Evolutionary conservation across 2,329 filamentous ascomycete genomes (phyloP).

Genomic region (Curvularia hawaiiensis): DNA sequence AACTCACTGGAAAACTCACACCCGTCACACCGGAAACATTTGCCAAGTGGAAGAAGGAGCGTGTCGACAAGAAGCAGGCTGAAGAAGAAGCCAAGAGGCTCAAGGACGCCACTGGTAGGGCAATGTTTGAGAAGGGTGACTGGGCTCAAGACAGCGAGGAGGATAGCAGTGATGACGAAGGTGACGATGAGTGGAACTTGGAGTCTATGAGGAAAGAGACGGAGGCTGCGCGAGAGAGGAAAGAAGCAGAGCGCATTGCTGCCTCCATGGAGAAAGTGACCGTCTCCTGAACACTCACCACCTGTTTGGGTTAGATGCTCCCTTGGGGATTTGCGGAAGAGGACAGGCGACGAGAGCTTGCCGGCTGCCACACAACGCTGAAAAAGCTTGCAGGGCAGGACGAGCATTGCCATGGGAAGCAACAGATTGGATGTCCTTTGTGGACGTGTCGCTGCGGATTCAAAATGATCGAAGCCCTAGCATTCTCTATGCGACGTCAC

Average conservation of each 20-base stretch:
- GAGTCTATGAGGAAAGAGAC: constrained; percentile 85
- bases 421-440: constrained; percentile 4
- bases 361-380: constrained; percentile 37
- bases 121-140: constrained; percentile 95
- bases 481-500: neutral
- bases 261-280: constrained; percentile 26
- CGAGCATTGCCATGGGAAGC: constrained; percentile 4
- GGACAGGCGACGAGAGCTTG: constrained; percentile 12
- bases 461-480: neutral
- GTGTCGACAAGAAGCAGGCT: constrained; percentile 92
- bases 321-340: neutral
- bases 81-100: constrained; percentile 88
- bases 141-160: constrained; percentile 73
- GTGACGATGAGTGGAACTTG: constrained; percentile 74
- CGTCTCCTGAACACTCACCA: constrained; percentile 22
- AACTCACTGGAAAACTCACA: constrained; percentile 87
- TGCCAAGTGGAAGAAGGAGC: constrained; percentile 95
- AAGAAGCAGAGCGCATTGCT: constrained; percentile 73
- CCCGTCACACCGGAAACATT: constrained; percentile 93
- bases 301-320: neutral
- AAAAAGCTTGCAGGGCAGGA: constrained; percentile 40
- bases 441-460: neutral
- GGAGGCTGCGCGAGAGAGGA: constrained; percentile 72
- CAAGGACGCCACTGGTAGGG: constrained; percentile 94
- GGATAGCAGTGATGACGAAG: constrained; percentile 61